Base-by-base conservation (phyloP, 306 rosid genomes). In the Sicyos edulis region DNA sequence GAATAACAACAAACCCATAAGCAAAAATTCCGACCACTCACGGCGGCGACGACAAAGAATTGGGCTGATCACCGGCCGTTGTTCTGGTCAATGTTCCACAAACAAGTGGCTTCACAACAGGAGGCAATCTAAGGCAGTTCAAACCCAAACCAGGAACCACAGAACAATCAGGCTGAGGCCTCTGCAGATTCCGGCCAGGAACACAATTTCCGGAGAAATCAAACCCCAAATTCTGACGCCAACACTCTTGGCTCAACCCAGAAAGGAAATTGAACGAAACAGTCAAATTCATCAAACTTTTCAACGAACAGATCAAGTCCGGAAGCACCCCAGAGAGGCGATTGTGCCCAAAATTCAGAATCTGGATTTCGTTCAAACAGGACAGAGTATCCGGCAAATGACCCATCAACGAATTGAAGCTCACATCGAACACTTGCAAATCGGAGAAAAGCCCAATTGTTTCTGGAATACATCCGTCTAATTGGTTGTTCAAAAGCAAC, bases 261-360 rank as follows among this genome's bases (percentile, higher is more conserved):
- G 97, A 95, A 77, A 95, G 87, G 95, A 95, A 95, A 76, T 95
- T 95, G 83, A 82, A 89, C 29, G 99, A 83, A 64, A 95, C 95
- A 0, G 92, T 88, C 58, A 95, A 77, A 88, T 95, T 95, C 67
- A 86, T 50, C 14, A 95, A 82, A 74, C 83, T 91, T 56, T 76
- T 83, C 64, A 91, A 56, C 20, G 91, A 85, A 75, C 99, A 95
- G 7, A 95, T 79, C 59, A 86, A 17, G 19, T 95, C 99, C 10
- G 99, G 90, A 12, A 95, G 72, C 57, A 82, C 89, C 79, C 97
- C 99, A 67, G 99, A 95, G 5, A 95, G 91, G 83, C 83, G 79
- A 84, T 95, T 95, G 77, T 91, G 95, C 4, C 79, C 95, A 75
- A 95, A 77, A 76, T 95, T 95, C 45, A 95, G 84, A 37, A 95